Evolutionary conservation across 2,329 filamentous ascomycete species (phyloP).

Genomic region (Ceratocystis huliohia): DNA sequence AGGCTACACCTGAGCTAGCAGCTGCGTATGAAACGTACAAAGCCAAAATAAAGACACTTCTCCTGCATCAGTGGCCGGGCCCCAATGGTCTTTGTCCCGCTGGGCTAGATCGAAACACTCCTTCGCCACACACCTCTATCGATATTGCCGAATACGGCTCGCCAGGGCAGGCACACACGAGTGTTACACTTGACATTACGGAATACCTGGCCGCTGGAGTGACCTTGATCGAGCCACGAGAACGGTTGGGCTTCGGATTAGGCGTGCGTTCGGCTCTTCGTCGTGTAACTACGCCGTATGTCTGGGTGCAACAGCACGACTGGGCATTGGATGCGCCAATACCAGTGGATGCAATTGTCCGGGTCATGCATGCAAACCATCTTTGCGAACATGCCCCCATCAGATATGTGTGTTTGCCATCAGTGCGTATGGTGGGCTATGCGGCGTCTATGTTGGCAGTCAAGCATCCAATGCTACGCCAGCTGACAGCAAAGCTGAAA

Average conservation of each 20-base stretch:
- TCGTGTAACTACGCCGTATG: constrained; percentile 36
- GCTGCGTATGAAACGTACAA: constrained; percentile 35
- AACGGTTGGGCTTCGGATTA: constrained; percentile 40
- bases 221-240: constrained; percentile 37
- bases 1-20: constrained; percentile 37
- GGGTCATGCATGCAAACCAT: constrained; percentile 34
- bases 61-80: constrained; percentile 23
- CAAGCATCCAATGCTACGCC: constrained; percentile 32
- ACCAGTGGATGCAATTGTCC: constrained; percentile 33
- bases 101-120: background rate
- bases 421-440: constrained; percentile 40
- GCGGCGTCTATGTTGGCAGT: constrained; percentile 36
- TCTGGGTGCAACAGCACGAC: constrained; percentile 47
- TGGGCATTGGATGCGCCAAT: constrained; percentile 38
- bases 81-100: too few species aligned
- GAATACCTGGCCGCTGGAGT: constrained; percentile 27
- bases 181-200: constrained; percentile 30
- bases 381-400: constrained; percentile 29
- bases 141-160: constrained; percentile 39
- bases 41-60: constrained; percentile 34
- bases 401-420: constrained; percentile 42
- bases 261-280: constrained; percentile 41
- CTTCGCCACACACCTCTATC: background rate
- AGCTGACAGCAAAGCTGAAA: constrained; percentile 34
- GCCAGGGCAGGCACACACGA: constrained; percentile 24